These are phyloP conservation scores for Pterocarpus macrocarpus DNA, from an alignment of 306 rosid species.

Conservation along the genomic window DNA sequence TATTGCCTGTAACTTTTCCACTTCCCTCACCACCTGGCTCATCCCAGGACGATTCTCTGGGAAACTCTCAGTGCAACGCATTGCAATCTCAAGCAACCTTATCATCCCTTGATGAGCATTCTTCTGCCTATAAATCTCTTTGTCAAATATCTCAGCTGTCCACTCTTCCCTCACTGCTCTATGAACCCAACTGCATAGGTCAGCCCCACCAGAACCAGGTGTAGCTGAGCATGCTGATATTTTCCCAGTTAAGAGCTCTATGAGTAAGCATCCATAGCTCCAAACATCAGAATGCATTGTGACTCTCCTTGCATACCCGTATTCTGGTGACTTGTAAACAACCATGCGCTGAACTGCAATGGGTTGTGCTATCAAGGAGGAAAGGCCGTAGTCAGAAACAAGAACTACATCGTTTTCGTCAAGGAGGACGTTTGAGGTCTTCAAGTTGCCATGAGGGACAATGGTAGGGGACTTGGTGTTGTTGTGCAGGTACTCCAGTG, in stretches of 20 bases:
- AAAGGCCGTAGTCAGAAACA: slow-evolving; percentile 73
- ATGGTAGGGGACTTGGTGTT: slow-evolving; percentile 48
- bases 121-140: slow-evolving; percentile 59
- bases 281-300: slow-evolving; percentile 76
- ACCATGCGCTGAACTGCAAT: slow-evolving; percentile 73
- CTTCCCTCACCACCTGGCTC: slow-evolving; percentile 68
- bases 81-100: slow-evolving; percentile 70
- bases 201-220: slow-evolving; percentile 60
- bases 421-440: slow-evolving; percentile 71
- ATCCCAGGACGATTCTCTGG: slow-evolving; percentile 78
- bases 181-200: slow-evolving; percentile 75
- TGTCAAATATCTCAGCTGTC: slow-evolving; percentile 89
- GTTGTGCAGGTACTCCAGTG: slow-evolving; percentile 75
- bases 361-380: slow-evolving; percentile 72
- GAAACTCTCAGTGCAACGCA: slow-evolving; percentile 65
- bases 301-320: slow-evolving; percentile 55
- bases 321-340: slow-evolving; percentile 73
- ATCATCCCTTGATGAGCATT: slow-evolving; percentile 71
- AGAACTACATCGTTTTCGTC: slow-evolving; percentile 60
- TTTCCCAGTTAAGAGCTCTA: slow-evolving; percentile 82
- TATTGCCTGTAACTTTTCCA: slow-evolving; percentile 55
- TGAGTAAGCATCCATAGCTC: slow-evolving; percentile 81
- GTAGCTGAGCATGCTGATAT: slow-evolving; percentile 65
- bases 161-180: slow-evolving; percentile 87
- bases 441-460: slow-evolving; percentile 84